Base-by-base conservation (phyloP, 176 grass and related monocot species). In the Carex myosuroides region DNA sequence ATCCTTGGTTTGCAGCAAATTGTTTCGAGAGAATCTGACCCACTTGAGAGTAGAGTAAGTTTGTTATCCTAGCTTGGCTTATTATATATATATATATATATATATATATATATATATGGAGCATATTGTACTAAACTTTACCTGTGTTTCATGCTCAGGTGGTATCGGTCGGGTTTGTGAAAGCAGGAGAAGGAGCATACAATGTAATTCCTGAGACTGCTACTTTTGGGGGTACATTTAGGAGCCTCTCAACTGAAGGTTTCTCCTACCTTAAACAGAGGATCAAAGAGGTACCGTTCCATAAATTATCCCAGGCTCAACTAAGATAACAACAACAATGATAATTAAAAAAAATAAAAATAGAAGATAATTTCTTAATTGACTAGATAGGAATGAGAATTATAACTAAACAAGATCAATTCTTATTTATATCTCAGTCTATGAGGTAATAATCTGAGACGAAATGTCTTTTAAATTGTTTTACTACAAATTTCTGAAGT, bases 1-100 rank as follows among this genome's bases (percentile, higher is more conserved):
- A 88, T 97, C 13, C 86, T 94, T 18, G 79, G 82, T 60, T 88
- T 97, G 8, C 94, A 97, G 66, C 88, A 87, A 55, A 60, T 97
- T 9, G 90, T 92, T 20, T 89, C 94, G 1, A 86, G 91, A 20
- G 91, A 94, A 59, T 80, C 80, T 3, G 62, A 97, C 9, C 94
- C 94, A 0, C 90, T 97, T 2, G 88, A 97, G 9, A 86, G 80
- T 39, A 86, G 88, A 4, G 94, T 97, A 85, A 58, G 87, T 79
- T 52, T 50, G 13, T 70, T 48, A 0, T 4, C 2, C 9, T 50
- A 2, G 9, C 9, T 50, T 12, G 8, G 46, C 46, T 50, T 50
- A 50, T 11, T 50, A 50, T 29, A 6, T 8, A 46, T 48, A 48
- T 48, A 24, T 11, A 8, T 61, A 24, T 11, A 8, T 61, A 24